Evolutionary conservation across 768 basidiomycete genomes (phyloP), one percentile per base, ranked within the genome.

Genomic region (Panaeolus papilionaceus): DNA sequence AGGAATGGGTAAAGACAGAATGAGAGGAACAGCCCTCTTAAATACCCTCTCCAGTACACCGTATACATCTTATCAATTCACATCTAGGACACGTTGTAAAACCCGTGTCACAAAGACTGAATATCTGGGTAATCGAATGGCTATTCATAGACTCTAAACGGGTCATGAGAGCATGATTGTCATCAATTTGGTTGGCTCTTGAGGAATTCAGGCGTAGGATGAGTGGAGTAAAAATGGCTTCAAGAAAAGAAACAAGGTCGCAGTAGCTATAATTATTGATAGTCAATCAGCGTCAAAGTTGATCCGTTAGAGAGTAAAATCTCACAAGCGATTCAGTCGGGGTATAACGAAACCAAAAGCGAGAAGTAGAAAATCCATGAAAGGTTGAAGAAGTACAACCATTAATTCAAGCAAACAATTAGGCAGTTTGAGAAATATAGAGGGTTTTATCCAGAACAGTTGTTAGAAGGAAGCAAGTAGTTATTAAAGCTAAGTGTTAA

Each of bases 61-160:
- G 40, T 11, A 26, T 1, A 8, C 28, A 58, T n/a, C 54, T 58
- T 33, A 58, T 58, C 54, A 58, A 58, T 58, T 37, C 33, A 58
- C 54, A 58, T 58, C 54, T 28, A 33, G 54, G 54, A 16, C 54
- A 58, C 54, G 54, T 33, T 58, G 26, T 33, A 16, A 58, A 33
- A 37, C 12, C 28, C 54, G 12, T 58, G 28, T 14, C 54, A 16
- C 10, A 28, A 16, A 28, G 54, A 14, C 8, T 18, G 16, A 12
- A 12, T 58, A 12, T 33, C 49, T 37, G 28, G 33, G 26, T 14
- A 8, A 28, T 58, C 12, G 54, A 58, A 37, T 33, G n/a, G 26
- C 16, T 58, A 58, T 58, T 58, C 54, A 58, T 58, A 58, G 54
- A 58, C 42, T 14, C 14, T 16, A 12, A 33, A 4, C 33, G 33